A percentile compares a stretch with the other conserved stretches of the same genome.
phyloP scores from a whole-genome alignment of 148 eudicot genomes.

The Cornus kousa region DNA sequence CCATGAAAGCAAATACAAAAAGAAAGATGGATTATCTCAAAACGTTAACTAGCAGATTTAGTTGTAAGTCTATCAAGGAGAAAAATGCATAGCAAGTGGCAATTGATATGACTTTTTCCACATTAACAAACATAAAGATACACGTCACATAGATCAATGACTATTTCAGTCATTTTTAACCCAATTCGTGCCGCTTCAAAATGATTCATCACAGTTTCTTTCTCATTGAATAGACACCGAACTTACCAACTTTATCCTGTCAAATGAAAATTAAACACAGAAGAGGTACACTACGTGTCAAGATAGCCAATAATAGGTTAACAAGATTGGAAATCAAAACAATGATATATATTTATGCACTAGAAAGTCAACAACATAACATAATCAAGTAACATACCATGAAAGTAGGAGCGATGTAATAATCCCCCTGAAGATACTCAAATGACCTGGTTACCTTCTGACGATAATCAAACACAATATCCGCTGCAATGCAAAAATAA shows the following conservation, averaged over 20 bases:
- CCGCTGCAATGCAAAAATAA: slow-evolving; percentile 55
- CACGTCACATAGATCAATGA: not conserved
- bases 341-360: not conserved
- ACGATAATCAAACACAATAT: slow-evolving; percentile 96
- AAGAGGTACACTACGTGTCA: not conserved
- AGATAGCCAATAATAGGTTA: not conserved
- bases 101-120: not conserved
- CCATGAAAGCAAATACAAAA: not conserved
- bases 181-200: slow-evolving; percentile 27
- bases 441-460: slow-evolving; percentile 90
- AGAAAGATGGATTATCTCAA: not conserved
- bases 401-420: slow-evolving; percentile 90
- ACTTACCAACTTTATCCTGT: slow-evolving; percentile 99
- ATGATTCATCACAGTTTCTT: slow-evolving; percentile 15
- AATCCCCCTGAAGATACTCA: slow-evolving; percentile 92
- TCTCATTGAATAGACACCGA: slow-evolving; percentile 19
- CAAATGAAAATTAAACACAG: slow-evolving; percentile 20
- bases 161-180: slow-evolving; percentile 21
- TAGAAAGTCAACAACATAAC: not conserved
- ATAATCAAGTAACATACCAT: slow-evolving; percentile 43
- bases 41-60: not conserved
- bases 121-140: slow-evolving; percentile 1
- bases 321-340: not conserved
- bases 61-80: not conserved
- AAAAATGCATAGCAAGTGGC: slow-evolving; percentile 2